A percentile compares a stretch with the other conserved stretches of the same genome.
Conservation (phyloP, 1,139 yeast genomes). For the Nakaseomyces kungkrabaensis region DNA sequence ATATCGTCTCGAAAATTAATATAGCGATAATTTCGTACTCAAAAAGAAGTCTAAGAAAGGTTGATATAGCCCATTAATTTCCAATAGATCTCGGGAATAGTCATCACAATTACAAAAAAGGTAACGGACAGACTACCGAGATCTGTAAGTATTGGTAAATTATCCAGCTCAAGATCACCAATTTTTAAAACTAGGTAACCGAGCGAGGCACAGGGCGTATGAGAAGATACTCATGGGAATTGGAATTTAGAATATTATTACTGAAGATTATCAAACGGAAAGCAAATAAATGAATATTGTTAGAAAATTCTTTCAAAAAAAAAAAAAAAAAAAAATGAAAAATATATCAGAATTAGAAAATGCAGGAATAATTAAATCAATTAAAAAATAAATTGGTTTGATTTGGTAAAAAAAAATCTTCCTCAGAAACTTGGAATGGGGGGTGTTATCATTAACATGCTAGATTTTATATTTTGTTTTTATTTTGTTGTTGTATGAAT, state of each 20-base stretch:
- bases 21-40: slow-evolving; percentile 68
- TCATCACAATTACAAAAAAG: background rate
- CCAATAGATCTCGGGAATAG: background rate
- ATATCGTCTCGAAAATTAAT: slow-evolving; percentile 40
- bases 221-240: background rate
- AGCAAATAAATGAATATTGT: too few relatives aligned
- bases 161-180: slow-evolving; percentile 39
- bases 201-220: slow-evolving; percentile 34
- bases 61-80: slow-evolving; percentile 46
- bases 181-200: slow-evolving; percentile 17
- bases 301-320: background rate
- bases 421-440: background rate
- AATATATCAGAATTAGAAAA: background rate
- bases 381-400: background rate
- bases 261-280: too few relatives aligned
- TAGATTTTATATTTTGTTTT: background rate
- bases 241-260: too few relatives aligned
- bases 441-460: background rate
- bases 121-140: background rate
- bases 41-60: slow-evolving; percentile 39
- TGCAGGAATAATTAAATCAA: slow-evolving; percentile 1
- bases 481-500: background rate
- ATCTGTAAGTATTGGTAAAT: slow-evolving; percentile 8
- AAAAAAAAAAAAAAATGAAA: background rate
- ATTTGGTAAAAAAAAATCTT: background rate